Evolutionary conservation across 192 early-diverging fungal species (phyloP).

Genomic region (Allomyces macrogynus): DNA sequence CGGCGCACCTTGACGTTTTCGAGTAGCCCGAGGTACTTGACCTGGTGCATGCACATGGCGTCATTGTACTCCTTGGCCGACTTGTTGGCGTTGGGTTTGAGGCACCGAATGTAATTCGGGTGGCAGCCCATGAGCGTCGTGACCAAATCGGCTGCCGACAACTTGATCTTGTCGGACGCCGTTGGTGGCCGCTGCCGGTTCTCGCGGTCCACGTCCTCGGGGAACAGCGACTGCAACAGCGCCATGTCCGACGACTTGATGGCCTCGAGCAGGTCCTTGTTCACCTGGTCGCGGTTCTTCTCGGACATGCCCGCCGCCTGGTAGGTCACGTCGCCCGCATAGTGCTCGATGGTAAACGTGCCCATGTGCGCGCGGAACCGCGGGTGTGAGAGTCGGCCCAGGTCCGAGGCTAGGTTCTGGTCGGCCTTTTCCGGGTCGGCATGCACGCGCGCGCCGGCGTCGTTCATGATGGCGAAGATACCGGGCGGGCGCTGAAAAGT

Average conservation of each 20-base stretch:
- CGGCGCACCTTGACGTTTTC: slow-evolving; percentile 94
- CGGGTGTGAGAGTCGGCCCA: slow-evolving; percentile 44
- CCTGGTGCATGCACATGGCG: slow-evolving; percentile 84
- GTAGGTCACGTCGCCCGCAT: slow-evolving; percentile 92
- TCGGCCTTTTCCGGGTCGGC: slow-evolving; percentile 68
- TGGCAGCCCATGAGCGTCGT: slow-evolving; percentile 85
- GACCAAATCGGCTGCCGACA: slow-evolving; percentile 64
- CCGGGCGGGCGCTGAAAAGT: slow-evolving; percentile 59
- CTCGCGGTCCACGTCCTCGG: slow-evolving; percentile 68
- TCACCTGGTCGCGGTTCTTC: slow-evolving; percentile 90
- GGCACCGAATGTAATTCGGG: slow-evolving; percentile 88
- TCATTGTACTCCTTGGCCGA: slow-evolving; percentile 74
- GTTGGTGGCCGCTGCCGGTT: slow-evolving; percentile 95
- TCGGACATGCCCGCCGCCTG: slow-evolving; percentile 82
- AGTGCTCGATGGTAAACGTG: slow-evolving; percentile 75
- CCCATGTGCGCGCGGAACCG: slow-evolving; percentile 51
- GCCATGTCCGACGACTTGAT: slow-evolving; percentile 55
- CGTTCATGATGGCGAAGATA: slow-evolving; percentile 79
- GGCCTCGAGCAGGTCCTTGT: slow-evolving; percentile 79
- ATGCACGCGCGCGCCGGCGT: slow-evolving; percentile 93
- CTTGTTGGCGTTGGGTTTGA: slow-evolving; percentile 96
- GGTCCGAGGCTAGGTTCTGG: slow-evolving; percentile 44
- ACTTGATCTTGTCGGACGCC: slow-evolving; percentile 88
- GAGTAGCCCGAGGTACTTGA: slow-evolving; percentile 87
- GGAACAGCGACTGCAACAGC: slow-evolving; percentile 68